Percentiles rank a stretch among this genome's conserved stretches.
These are phyloP conservation scores for Circinella umbellata DNA, from an alignment of 371 early-diverging fungal species.

Conservation along the genomic window DNA sequence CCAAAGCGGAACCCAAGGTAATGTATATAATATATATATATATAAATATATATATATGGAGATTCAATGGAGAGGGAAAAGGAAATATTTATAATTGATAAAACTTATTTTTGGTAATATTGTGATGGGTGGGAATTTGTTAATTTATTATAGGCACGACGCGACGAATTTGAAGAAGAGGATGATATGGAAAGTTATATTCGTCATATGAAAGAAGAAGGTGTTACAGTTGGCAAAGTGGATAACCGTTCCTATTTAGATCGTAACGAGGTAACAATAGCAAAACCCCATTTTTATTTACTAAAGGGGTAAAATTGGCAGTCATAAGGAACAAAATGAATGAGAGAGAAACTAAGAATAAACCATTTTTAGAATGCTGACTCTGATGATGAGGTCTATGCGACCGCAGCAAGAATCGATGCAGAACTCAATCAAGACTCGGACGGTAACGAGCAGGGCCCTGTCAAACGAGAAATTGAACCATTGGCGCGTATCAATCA, in stretches of 20 bases:
- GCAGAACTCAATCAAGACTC: conserved; percentile 45
- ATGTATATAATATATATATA: too few species aligned
- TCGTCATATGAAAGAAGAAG: conserved; percentile 78
- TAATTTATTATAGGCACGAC: conserved; percentile 25
- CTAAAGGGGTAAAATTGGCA: too few species aligned
- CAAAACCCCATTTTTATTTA: too few species aligned
- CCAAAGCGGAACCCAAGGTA: conserved; percentile 55
- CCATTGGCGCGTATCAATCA: conserved; percentile 78
- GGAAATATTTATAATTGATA: too few species aligned
- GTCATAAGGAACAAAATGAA: neutral
- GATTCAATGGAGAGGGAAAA: neutral
- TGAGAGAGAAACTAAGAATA: neutral
- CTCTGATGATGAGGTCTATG: conserved; percentile 90
- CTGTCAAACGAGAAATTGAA: conserved; percentile 62
- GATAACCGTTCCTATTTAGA: conserved; percentile 41
- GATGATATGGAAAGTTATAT: conserved; percentile 82
- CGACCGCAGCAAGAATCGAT: conserved; percentile 80
- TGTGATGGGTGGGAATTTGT: neutral
- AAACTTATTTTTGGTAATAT: neutral
- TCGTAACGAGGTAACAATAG: conserved; percentile 50
- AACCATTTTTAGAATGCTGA: conserved; percentile 58
- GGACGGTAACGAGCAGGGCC: conserved; percentile 33
- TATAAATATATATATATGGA: too few species aligned
- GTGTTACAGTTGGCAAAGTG: conserved; percentile 65
- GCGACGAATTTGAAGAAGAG: conserved; percentile 81